Evolutionary conservation across 192 early-diverging fungal species (phyloP), one percentile per base, ranked within the genome.

Genomic region (Glomus cerebriforme): DNA sequence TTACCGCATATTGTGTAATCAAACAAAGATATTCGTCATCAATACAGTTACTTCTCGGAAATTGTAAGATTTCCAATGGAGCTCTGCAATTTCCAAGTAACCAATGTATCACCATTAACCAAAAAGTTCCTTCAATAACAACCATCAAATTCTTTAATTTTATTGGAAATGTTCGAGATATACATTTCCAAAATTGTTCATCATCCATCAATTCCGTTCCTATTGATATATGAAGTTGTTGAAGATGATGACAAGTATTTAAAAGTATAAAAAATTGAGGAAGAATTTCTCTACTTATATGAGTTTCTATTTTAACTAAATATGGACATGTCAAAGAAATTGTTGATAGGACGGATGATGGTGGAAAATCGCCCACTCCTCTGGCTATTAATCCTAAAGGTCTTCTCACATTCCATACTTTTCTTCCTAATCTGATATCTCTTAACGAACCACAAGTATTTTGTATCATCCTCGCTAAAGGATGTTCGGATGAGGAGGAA

Each of bases 41-140:
- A 32, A 73, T 73, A 73, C 71, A 73, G 8, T 5, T 19, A 31
- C 45, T 58, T 26, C 45, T 59, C 17, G 71, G 71, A 47, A 73
- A 73, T 73, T 73, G 71, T 58, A 73, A 73, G 27, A 32, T 29
- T 29, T 73, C 71, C 34, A 73, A 54, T 31, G 71, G 71, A 24
- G 45, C 45, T 27, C 29, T 58, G 15, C 71, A 73, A 32, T 73
- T 47, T 47, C 22, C 49, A 24, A 73, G 26, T 58, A 73, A 29
- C 66, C 66, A 68, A 43, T 68, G 66, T 37, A 68, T n/a, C 39
- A 68, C 34, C 34, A 68, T 68, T 22, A 68, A 68, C 66, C 66
- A 68, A 68, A 68, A 68, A n/a, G 66, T 68, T 39, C 66, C 66
- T 68, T 68, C 66, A 35, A 68, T 39, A 22, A 68, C 66, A 37